phyloP scores from a whole-genome alignment of 805 yeast species.

The Lipomyces spencermartinsiae region DNA sequence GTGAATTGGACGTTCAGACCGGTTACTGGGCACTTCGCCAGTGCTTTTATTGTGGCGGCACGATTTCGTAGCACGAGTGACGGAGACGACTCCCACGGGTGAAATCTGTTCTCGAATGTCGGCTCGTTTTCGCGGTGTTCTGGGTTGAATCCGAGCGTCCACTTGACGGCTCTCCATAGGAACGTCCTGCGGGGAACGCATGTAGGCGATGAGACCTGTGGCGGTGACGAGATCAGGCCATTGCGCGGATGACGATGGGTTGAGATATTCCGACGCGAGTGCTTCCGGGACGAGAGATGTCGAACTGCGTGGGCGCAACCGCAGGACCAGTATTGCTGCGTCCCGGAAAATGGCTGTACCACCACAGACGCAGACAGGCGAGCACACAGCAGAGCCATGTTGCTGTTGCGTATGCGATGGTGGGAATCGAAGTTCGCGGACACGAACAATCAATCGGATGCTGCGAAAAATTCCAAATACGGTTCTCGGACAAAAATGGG shows the following conservation, averaged over 20 bases:
- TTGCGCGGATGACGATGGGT: neutral
- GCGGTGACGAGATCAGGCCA: neutral
- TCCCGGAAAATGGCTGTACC: neutral
- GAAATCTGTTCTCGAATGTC: slow-evolving; percentile 73
- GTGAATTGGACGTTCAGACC: slow-evolving; percentile 77
- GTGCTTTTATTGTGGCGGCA: slow-evolving; percentile 87
- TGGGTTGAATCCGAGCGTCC: slow-evolving; percentile 64
- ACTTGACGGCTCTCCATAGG: slow-evolving; percentile 51
- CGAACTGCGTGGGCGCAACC: neutral
- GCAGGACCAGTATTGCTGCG: neutral
- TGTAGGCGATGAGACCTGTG: neutral
- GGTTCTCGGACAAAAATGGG: neutral
- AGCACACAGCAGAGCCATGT: slow-evolving; percentile 4
- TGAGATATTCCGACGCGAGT: neutral
- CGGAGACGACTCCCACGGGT: slow-evolving; percentile 93
- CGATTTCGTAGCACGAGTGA: slow-evolving; percentile 84
- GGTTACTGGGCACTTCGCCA: slow-evolving; percentile 80
- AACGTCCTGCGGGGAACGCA: slow-evolving; percentile 34
- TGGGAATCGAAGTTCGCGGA: neutral
- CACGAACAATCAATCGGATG: neutral
- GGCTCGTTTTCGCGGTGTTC: slow-evolving; percentile 72
- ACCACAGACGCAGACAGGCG: neutral
- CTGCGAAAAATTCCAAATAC: neutral
- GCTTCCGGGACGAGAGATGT: neutral
- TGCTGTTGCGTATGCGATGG: neutral